Percentiles rank a stretch among this genome's conserved stretches.
phyloP scores from a whole-genome alignment of 306 rosid genomes.

The Arachis stenosperma region DNA sequence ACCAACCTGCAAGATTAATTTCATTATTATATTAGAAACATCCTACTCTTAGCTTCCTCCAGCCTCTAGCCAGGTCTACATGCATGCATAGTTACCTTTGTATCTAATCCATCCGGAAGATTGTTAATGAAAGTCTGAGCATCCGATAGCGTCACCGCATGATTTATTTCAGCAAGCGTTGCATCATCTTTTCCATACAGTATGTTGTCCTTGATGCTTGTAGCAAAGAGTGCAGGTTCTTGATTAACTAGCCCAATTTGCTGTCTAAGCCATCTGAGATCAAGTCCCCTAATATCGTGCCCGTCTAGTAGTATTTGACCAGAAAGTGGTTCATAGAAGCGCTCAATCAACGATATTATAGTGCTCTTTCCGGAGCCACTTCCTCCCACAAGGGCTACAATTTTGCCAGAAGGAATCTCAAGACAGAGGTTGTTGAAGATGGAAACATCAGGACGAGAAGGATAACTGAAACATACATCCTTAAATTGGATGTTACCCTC shows the following conservation, averaged over 20 bases:
- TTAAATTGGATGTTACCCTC: constrained; percentile 75
- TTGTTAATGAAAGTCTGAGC: constrained; percentile 78
- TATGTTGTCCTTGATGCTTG: constrained; percentile 83
- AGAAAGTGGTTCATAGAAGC: constrained; percentile 86
- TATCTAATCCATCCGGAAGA: constrained; percentile 86
- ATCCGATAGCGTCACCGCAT: constrained; percentile 71
- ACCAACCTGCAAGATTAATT: constrained; percentile 64
- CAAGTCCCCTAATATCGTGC: constrained; percentile 57
- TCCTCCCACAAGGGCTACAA: constrained; percentile 90
- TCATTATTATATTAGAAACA: background rate
- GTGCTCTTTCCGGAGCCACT: constrained; percentile 97
- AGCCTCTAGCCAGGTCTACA: too few species aligned
- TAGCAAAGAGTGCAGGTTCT: constrained; percentile 92
- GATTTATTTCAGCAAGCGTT: constrained; percentile 64
- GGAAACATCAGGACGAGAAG: constrained; percentile 70
- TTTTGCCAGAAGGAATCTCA: constrained; percentile 77
- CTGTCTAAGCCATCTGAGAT: constrained; percentile 83
- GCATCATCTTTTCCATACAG: constrained; percentile 86
- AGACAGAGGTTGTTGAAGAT: constrained; percentile 70
- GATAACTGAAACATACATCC: constrained; percentile 75
- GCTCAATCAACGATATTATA: constrained; percentile 72
- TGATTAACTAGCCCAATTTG: constrained; percentile 87
- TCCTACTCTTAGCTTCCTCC: too few species aligned
- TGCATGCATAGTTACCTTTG: constrained; percentile 44
- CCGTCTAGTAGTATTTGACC: constrained; percentile 74